These are phyloP conservation scores for Glycine tomentella DNA, from an alignment of 306 rosid genomes.

Conservation along the genomic window DNA sequence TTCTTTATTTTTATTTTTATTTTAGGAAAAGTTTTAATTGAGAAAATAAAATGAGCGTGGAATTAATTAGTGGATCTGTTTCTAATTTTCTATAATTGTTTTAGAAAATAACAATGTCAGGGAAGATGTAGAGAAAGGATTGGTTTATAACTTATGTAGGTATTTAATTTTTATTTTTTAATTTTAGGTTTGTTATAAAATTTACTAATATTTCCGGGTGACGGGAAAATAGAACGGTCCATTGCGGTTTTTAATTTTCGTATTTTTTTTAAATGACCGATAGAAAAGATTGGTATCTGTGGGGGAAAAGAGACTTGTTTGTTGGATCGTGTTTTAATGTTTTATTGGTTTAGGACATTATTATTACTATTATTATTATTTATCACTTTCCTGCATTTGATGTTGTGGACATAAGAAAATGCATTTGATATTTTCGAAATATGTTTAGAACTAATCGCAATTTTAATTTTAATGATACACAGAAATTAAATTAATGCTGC, in stretches of 20 bases:
- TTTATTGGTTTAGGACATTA: slow-evolving; percentile 26
- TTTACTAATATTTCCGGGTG: background rate
- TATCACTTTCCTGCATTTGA: slow-evolving; percentile 25
- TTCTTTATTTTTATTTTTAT: background rate
- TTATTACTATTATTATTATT: background rate
- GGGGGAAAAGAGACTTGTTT: background rate
- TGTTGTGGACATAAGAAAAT: background rate
- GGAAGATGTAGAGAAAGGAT: background rate
- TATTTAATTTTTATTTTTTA: background rate
- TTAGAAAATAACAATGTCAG: slow-evolving; percentile 32
- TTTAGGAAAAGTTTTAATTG: background rate
- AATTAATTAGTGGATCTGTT: slow-evolving; percentile 52
- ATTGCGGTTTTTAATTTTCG: slow-evolving; percentile 12
- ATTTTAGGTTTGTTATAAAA: slow-evolving; percentile 2
- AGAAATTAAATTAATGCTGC: background rate
- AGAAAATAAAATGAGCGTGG: background rate
- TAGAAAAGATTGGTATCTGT: background rate
- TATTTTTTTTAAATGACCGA: background rate
- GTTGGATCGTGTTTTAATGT: slow-evolving; percentile 27
- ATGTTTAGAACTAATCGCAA: background rate
- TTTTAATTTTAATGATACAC: background rate
- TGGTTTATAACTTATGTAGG: no score
- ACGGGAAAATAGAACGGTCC: background rate
- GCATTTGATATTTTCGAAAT: slow-evolving; percentile 21
- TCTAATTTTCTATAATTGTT: background rate